A percentile compares a stretch with the other conserved stretches of the same genome.
phyloP scores from a whole-genome alignment of 495 filamentous ascomycete species.

The Xylaria venustula region DNA sequence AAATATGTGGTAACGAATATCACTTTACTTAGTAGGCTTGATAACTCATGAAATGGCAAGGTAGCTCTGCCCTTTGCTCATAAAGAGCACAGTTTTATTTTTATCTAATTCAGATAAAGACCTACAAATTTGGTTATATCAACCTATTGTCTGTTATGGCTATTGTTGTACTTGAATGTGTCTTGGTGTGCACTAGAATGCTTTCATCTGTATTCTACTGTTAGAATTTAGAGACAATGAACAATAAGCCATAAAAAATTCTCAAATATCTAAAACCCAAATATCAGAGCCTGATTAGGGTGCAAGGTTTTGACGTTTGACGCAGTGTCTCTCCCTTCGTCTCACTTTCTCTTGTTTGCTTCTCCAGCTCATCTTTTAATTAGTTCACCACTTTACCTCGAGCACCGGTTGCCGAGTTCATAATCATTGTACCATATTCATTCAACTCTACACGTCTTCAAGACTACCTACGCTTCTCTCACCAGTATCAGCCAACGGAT shows the following conservation, averaged over 20 bases:
- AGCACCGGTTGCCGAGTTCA: constrained; percentile 5
- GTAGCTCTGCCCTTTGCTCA: too few relatives aligned
- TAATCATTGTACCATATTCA: not conserved
- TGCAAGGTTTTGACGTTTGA: too few relatives aligned
- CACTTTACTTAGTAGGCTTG: too few relatives aligned
- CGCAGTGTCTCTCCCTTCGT: not conserved
- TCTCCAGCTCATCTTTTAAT: not conserved
- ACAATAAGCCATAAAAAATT: not conserved
- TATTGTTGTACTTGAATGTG: too few relatives aligned
- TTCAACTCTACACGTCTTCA: not conserved
- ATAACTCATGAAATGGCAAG: not conserved
- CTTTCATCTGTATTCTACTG: too few relatives aligned
- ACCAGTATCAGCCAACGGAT: not conserved
- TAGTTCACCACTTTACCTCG: not conserved
- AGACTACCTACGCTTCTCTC: not conserved
- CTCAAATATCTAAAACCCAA: not conserved
- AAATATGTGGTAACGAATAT: not conserved
- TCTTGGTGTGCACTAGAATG: too few relatives aligned
- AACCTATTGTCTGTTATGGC: not conserved
- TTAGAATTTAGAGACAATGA: not conserved
- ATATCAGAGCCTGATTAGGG: not conserved
- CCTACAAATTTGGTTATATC: not conserved
- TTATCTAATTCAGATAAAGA: not conserved
- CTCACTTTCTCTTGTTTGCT: not conserved
- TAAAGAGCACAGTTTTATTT: not conserved